These are phyloP conservation scores for Triglochin maritima DNA, from an alignment of 106 monocot species.

Conservation along the genomic window DNA sequence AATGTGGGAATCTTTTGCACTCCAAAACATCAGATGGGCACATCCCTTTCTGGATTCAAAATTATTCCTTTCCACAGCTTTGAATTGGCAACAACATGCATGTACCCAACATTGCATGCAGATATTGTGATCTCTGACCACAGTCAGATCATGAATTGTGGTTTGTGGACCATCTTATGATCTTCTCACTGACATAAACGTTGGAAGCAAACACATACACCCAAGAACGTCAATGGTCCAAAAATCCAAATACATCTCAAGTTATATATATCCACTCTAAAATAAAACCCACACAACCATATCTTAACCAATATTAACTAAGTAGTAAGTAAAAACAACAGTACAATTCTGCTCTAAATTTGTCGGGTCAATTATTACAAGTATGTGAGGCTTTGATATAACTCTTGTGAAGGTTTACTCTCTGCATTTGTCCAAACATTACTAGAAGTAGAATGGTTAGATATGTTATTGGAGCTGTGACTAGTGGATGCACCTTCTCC, in stretches of 20 bases:
- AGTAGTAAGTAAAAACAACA: neutral
- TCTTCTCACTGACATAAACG: neutral
- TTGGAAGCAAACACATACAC: neutral
- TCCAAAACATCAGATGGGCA: too few relatives aligned
- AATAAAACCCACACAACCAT: neutral
- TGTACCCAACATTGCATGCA: neutral
- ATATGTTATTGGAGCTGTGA: neutral
- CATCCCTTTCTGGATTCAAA: too few relatives aligned
- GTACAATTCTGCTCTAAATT: neutral
- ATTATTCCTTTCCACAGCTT: neutral
- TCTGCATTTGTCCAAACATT: neutral
- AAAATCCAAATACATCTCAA: neutral
- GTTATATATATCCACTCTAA: neutral
- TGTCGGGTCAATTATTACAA: neutral
- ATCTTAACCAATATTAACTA: neutral
- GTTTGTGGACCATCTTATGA: too few relatives aligned
- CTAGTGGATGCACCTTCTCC: neutral
- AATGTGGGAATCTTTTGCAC: too few relatives aligned
- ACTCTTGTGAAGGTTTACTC: neutral
- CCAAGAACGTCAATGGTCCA: neutral
- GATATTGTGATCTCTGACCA: slow-evolving; percentile 6
- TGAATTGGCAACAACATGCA: neutral
- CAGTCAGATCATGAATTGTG: neutral
- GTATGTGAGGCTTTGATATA: neutral
- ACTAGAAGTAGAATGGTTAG: neutral